phyloP scores from a whole-genome alignment of 768 basidiomycete species.

The Pleurotus eryngii region DNA sequence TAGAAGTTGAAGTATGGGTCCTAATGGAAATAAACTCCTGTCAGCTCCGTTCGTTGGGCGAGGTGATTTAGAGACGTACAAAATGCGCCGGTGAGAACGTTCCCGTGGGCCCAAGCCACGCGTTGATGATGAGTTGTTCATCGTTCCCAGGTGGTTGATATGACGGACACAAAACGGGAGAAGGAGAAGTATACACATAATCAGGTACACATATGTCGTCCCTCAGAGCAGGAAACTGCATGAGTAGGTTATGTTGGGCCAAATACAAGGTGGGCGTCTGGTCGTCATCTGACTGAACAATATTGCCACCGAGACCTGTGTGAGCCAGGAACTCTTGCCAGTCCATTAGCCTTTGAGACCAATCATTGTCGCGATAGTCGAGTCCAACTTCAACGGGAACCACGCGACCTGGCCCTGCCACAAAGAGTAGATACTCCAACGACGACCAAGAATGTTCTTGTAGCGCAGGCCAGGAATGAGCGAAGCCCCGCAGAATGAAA shows the following conservation, averaged over 20 bases:
- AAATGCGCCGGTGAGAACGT: conserved; percentile 90
- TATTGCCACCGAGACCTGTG: conserved; percentile 29
- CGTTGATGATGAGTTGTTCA: conserved; percentile 66
- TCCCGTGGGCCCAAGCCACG: conserved; percentile 78
- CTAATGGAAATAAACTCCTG: conserved; percentile 34
- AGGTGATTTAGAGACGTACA: conserved; percentile 29
- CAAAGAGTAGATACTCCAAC: conserved; percentile 59
- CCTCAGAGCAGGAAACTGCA: conserved; percentile 77
- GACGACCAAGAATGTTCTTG: conserved; percentile 67
- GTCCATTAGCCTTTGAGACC: conserved; percentile 76
- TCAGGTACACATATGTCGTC: conserved; percentile 84
- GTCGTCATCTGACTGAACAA: conserved; percentile 17
- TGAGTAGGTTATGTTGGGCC: conserved; percentile 85
- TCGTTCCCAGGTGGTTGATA: conserved; percentile 68
- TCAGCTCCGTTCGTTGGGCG: conserved; percentile 8
- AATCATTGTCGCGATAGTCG: conserved; percentile 33
- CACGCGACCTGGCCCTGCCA: conserved; percentile 76
- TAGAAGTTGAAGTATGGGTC: conserved; percentile 95
- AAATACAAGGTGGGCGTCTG: conserved; percentile 55
- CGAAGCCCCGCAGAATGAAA: conserved; percentile 70
- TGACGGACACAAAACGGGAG: conserved; percentile 36
- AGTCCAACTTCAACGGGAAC: conserved; percentile 42
- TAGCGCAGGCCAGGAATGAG: conserved; percentile 77
- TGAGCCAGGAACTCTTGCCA: conserved; percentile 74
- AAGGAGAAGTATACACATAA: conserved; percentile 72